These are phyloP conservation scores for Arthroderma sp. DNA, from an alignment of 2,329 filamentous ascomycete species.

Conservation along the genomic window DNA sequence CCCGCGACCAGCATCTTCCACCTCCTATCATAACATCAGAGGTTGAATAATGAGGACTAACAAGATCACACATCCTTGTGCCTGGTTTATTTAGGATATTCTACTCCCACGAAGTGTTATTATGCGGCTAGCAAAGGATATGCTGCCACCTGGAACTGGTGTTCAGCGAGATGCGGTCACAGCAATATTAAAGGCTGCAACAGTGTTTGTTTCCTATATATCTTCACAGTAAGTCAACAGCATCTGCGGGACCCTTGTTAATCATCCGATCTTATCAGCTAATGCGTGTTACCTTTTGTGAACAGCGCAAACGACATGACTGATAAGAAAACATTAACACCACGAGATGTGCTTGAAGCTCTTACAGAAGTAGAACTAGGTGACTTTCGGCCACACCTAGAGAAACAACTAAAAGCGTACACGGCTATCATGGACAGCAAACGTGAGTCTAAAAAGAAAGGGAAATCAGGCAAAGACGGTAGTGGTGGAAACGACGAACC, in stretches of 20 bases:
- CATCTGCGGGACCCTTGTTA: background rate
- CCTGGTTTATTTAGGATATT: constrained; percentile 39
- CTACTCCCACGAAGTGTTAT: constrained; percentile 52
- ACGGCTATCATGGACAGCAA: constrained; percentile 29
- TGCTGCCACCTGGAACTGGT: constrained; percentile 51
- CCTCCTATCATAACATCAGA: background rate
- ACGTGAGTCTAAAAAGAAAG: constrained; percentile 29
- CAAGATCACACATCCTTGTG: background rate
- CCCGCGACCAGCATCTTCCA: no score
- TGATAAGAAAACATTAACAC: constrained; percentile 50
- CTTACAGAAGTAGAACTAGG: constrained; percentile 50
- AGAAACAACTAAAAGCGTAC: constrained; percentile 45
- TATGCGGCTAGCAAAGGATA: constrained; percentile 50
- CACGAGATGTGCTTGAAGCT: constrained; percentile 49
- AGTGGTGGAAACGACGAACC: constrained; percentile 50
- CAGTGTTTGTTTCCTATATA: constrained; percentile 55
- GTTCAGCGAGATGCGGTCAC: constrained; percentile 55
- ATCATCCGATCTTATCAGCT: background rate
- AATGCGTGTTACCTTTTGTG: background rate
- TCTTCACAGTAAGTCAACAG: constrained; percentile 42
- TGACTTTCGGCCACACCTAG: constrained; percentile 45
- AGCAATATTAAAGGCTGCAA: constrained; percentile 53
- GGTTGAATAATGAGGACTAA: background rate
- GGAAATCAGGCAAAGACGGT: constrained; percentile 40
- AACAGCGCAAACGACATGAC: constrained; percentile 50